These are phyloP conservation scores for Rhododendron griersonianum DNA, from an alignment of 148 eudicot species.

Conservation along the genomic window DNA sequence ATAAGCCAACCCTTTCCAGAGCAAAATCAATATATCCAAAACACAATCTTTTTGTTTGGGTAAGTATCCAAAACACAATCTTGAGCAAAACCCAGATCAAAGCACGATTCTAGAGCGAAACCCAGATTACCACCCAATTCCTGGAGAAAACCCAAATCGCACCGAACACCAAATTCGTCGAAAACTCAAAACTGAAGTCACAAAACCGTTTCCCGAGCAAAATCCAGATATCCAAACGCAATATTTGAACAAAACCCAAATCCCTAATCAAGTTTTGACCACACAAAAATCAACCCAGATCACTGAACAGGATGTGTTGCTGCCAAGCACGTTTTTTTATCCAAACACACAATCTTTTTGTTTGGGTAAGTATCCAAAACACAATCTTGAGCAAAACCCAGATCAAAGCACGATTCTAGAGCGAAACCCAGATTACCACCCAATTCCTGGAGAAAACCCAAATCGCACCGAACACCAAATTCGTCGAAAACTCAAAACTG, in stretches of 20 bases:
- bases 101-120: background rate
- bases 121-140: constrained; percentile 5
- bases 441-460: background rate
- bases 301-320: background rate
- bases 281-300: background rate
- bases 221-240: background rate
- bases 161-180: background rate
- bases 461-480: background rate
- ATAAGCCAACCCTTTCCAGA: background rate
- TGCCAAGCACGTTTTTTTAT: background rate
- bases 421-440: constrained; percentile 9
- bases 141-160: background rate
- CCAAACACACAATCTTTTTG: background rate
- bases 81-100: background rate
- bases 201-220: background rate
- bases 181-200: background rate
- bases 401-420: background rate
- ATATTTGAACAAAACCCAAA: background rate
- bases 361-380: background rate
- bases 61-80: background rate
- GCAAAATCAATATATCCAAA: constrained; percentile 6
- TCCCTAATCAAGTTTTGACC: background rate
- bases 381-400: background rate
- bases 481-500: background rate
- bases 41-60: background rate